These are phyloP conservation scores for Graphiopsis chlorocephala DNA, from an alignment of 2,329 filamentous ascomycete genomes.

Conservation along the genomic window DNA sequence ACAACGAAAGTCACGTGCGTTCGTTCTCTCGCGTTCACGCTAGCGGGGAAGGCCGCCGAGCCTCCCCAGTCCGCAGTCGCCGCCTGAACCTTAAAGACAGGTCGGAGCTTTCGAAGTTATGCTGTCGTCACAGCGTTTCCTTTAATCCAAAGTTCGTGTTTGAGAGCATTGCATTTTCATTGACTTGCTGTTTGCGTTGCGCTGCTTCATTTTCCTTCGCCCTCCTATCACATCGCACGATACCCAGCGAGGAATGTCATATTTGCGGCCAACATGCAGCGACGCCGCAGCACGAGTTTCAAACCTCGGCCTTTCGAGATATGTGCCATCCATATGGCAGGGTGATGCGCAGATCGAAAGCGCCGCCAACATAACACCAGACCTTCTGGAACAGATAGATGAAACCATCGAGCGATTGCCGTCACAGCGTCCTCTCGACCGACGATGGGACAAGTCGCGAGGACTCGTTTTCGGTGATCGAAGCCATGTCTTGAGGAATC, in stretches of 20 bases:
- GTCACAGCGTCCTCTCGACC: constrained; percentile 28
- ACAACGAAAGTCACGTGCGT: not conserved
- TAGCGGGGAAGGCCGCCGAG: not conserved
- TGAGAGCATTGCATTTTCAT: not conserved
- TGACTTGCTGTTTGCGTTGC: not conserved
- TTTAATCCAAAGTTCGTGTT: not conserved
- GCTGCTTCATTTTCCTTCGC: not conserved
- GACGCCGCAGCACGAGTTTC: constrained; percentile 14
- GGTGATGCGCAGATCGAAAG: not conserved
- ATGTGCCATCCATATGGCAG: not conserved
- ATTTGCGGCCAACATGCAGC: constrained; percentile 15
- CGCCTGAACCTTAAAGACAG: not conserved
- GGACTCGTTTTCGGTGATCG: constrained; percentile 24
- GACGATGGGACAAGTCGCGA: constrained; percentile 30
- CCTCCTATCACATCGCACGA: not conserved
- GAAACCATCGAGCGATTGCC: constrained; percentile 20
- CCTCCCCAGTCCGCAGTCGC: too few relatives aligned
- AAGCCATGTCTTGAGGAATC: not conserved
- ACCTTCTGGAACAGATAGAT: not conserved
- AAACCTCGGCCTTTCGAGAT: constrained; percentile 5
- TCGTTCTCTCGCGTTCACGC: not conserved
- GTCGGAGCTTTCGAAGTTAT: not conserved
- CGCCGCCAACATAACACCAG: not conserved
- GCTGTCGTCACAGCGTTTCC: constrained; percentile 1
- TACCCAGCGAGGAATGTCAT: constrained; percentile 14